Evolutionary conservation across 192 early-diverging fungal species (phyloP), one percentile per base, ranked within the genome.

Genomic region (Spinellus fusiger): DNA sequence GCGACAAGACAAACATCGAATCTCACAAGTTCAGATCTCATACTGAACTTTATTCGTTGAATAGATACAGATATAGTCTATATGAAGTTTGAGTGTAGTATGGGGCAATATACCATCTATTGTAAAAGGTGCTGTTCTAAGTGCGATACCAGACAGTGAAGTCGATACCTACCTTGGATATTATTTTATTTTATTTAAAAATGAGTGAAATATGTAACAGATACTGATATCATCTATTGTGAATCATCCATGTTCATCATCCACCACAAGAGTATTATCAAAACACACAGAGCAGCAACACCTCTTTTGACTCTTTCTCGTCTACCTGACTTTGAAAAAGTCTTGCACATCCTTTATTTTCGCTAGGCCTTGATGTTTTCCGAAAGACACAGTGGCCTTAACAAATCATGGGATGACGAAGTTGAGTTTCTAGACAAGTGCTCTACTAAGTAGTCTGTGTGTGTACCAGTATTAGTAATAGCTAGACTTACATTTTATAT

Each of bases 201-300:
- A 13, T 37, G 5, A 13, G 5, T 37, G 35, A 13, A 37, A 37
- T 13, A 37, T 37, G 7, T 37, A 37, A 37, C 7, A 9, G 35
- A 37, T 37, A 6, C 13, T 6, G 13, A 6, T 3, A 18, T 33
- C 32, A 20, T 49, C 18, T 51, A n/a, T 47, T 80, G 92, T 73
- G 96, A 98, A 78, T 95, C 93, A 28, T 96, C 93, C 51, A 90
- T 98, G 85, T 98, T 98, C 76, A 91, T 98, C 20, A 96, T 94
- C 69, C 85, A 87, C 10, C 89, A 96, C 82, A 91, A 93, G 64
- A 61, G 96, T 34, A 93, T 98, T 54, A 79, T 98, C 64, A 98
- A 98, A 80, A 98, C 96, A 9, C 96, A 94, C 73, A 94, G 96
- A 18, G 96, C 96, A 2, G 96, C 96, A 20, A 96, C 93, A 7